phyloP scores from a whole-genome alignment of 306 rosid genomes.

The Corylus heterophylla region DNA sequence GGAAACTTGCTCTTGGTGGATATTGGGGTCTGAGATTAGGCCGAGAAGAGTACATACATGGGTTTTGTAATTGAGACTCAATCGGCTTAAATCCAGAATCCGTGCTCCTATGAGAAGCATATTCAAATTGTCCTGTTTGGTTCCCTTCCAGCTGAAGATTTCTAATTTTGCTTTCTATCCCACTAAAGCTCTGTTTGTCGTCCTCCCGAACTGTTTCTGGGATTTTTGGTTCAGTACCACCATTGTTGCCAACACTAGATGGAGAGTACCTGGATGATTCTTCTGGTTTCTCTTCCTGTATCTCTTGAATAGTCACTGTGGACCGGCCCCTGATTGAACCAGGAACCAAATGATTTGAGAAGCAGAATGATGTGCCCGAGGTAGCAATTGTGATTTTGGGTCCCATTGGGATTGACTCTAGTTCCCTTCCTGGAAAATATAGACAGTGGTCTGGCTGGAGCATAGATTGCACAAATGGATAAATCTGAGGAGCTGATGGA shows the following conservation, averaged over 20 bases:
- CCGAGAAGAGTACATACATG: slow-evolving; percentile 23
- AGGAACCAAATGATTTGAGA: slow-evolving; percentile 47
- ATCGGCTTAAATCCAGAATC: slow-evolving; percentile 34
- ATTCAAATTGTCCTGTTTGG: slow-evolving; percentile 37
- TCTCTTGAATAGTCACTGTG: slow-evolving; percentile 71
- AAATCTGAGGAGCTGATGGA: slow-evolving; percentile 50
- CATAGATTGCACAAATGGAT: slow-evolving; percentile 66
- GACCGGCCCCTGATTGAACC: slow-evolving; percentile 50
- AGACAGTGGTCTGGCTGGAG: slow-evolving; percentile 54
- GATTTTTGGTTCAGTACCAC: slow-evolving; percentile 34
- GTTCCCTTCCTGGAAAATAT: slow-evolving; percentile 54
- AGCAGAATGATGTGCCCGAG: slow-evolving; percentile 53
- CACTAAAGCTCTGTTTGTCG: slow-evolving; percentile 37
- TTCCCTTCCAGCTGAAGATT: slow-evolving; percentile 36
- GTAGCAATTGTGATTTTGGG: slow-evolving; percentile 51
- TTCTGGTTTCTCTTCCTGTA: slow-evolving; percentile 65
- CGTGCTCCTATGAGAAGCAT: slow-evolving; percentile 36
- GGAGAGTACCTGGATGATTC: slow-evolving; percentile 32
- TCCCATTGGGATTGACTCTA: slow-evolving; percentile 45
- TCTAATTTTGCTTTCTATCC: slow-evolving; percentile 32
- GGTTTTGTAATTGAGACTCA: slow-evolving; percentile 39
- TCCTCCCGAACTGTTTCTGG: slow-evolving; percentile 36
- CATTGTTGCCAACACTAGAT: slow-evolving; percentile 18
- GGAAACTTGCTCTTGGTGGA: slow-evolving; percentile 39
- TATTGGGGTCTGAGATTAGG: slow-evolving; percentile 31